Evolutionary conservation across 352 stramenopile species (phyloP), one percentile per base, ranked within the genome.

Genomic region (Phytophthora sp.): DNA sequence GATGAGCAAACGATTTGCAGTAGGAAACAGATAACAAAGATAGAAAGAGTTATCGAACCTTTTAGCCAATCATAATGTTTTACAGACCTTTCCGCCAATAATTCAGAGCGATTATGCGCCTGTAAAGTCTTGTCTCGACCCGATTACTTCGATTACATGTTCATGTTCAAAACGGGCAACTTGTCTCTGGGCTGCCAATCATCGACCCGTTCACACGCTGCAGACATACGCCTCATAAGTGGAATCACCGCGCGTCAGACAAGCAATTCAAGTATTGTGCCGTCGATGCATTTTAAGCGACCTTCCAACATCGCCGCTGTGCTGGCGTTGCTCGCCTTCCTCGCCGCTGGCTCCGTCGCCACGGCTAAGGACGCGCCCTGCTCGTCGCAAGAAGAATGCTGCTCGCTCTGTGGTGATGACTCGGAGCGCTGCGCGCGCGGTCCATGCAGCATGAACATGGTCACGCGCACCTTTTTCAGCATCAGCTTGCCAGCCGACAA

Each of bases 381-480:
- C 47, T 74, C 65, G 1, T 72, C 65, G 18, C 33, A 27, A 0
- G 65, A 80, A 1, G 73, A 83, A 12, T 88, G 80, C 73, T 88
- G 80, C 53, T 63, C 63, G 20, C 58, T 80, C 8, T 88, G 80
- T 23, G 77, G 80, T 2, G 65, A 57, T 21, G 68, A 74, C 51
- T 86, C 77, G 57, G 63, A 74, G 27, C 80, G 80, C 53, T 88
- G 80, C 31, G 63, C 70, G 8, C 77, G 80, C 15, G 80, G 80
- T 1, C 77, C 80, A 27, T 88, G 80, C 75, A 85, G 73, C 64
- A 73, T 69, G 49, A 77, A 57, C 53, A 42, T 74, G 44, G 4
- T 86, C 27, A 73, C 73, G 9, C 78, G 75, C 30, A 62, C 56
- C 12, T 75, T 85, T 63, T 88, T 88, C 73, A 84, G 73, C 70